Percentiles rank a stretch among this genome's conserved stretches.
phyloP scores from a whole-genome alignment of 768 basidiomycete genomes.

The Mycena albidolilacea region DNA sequence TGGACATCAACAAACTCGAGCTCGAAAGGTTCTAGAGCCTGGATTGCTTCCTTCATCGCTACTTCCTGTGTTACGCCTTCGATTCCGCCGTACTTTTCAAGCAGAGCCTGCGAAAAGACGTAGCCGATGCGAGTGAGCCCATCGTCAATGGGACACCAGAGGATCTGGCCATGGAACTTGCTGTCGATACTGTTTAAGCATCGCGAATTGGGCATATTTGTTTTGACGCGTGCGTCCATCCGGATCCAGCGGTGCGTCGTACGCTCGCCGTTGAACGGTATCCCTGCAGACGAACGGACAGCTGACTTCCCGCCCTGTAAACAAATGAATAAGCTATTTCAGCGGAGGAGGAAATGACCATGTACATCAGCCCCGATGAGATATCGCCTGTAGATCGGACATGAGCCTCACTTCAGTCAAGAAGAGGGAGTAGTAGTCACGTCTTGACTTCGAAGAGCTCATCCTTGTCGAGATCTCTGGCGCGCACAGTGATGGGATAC shows the following conservation, averaged over 20 bases:
- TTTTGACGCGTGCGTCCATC: slow-evolving; percentile 42
- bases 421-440: slow-evolving; percentile 1
- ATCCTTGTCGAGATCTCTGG: slow-evolving; percentile 37
- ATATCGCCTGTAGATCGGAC: slow-evolving; percentile 34
- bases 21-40: slow-evolving; percentile 38
- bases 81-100: slow-evolving; percentile 40
- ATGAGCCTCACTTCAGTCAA: not conserved
- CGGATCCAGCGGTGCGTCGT: slow-evolving; percentile 42
- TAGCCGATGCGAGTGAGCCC: slow-evolving; percentile 43
- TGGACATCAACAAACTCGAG: slow-evolving; percentile 37
- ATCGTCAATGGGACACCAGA: slow-evolving; percentile 42
- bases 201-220: slow-evolving; percentile 42
- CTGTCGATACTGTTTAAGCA: slow-evolving; percentile 43
- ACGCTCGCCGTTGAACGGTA: slow-evolving; percentile 36
- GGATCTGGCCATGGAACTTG: slow-evolving; percentile 40
- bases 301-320: slow-evolving; percentile 40
- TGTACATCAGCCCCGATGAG: slow-evolving; percentile 40
- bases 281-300: slow-evolving; percentile 34
- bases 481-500: slow-evolving; percentile 40
- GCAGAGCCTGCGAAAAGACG: slow-evolving; percentile 40
- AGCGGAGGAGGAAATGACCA: not conserved
- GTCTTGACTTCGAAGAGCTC: slow-evolving; percentile 38
- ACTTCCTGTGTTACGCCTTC: slow-evolving; percentile 39
- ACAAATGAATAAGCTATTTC: not conserved
- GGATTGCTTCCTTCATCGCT: slow-evolving; percentile 35